phyloP scores from a whole-genome alignment of 805 yeast species.

The Zygoascus flipseniorum region DNA sequence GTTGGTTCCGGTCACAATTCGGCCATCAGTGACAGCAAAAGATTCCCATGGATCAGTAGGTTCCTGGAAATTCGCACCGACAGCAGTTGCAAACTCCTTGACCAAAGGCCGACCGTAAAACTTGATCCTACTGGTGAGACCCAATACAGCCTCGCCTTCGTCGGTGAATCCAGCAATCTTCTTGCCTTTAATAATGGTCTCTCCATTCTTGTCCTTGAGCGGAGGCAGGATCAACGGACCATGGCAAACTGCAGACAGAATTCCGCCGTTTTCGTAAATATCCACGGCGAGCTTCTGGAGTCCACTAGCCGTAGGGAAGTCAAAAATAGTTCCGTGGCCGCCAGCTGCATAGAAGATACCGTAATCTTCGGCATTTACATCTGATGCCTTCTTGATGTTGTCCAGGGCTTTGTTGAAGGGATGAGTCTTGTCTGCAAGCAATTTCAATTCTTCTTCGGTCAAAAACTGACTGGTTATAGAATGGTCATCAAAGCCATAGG shows the following conservation, averaged over 20 bases:
- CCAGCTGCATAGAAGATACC: constrained; percentile 53
- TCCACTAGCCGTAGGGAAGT: constrained; percentile 44
- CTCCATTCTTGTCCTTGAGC: constrained; percentile 37
- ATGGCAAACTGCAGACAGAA: constrained; percentile 59
- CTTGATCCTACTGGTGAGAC: constrained; percentile 25
- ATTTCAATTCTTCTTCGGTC: constrained; percentile 36
- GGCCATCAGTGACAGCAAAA: constrained; percentile 46
- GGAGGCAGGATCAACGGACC: constrained; percentile 53
- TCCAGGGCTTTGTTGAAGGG: constrained; percentile 34
- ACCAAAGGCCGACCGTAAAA: constrained; percentile 29
- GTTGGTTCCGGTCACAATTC: constrained; percentile 54
- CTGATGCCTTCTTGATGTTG: constrained; percentile 40
- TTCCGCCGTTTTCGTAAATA: constrained; percentile 44
- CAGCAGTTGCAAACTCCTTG: constrained; percentile 30
- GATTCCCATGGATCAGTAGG: constrained; percentile 51
- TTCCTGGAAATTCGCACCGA: constrained; percentile 37
- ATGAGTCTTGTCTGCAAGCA: constrained; percentile 32
- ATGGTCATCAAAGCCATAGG: constrained; percentile 49
- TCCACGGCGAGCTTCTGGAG: constrained; percentile 39
- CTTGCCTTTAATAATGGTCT: constrained; percentile 42
- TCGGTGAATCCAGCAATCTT: constrained; percentile 54
- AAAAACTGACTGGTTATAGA: constrained; percentile 37
- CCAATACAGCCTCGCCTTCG: constrained; percentile 39
- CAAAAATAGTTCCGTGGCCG: constrained; percentile 57
- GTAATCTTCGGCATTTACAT: constrained; percentile 41